Conservation (phyloP, 768 basidiomycete genomes). For the Pleurotus tuoliensis region DNA sequence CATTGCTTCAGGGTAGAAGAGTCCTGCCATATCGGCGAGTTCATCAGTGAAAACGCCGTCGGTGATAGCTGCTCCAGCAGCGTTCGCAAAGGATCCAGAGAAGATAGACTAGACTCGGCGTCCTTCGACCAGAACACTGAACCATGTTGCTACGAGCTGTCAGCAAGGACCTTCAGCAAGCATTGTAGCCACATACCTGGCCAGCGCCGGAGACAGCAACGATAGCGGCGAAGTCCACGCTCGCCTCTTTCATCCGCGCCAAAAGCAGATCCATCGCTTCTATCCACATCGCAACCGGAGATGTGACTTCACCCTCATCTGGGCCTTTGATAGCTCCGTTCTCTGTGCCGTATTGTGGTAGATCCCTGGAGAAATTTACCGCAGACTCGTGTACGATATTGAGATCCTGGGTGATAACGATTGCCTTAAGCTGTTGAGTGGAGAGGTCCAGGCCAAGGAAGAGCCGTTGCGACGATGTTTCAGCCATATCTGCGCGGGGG, state of each 20-base stretch:
- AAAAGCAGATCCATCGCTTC: slow-evolving; percentile 79
- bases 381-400: slow-evolving; percentile 62
- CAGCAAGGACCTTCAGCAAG: background rate
- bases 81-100: slow-evolving; percentile 45
- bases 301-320: slow-evolving; percentile 68
- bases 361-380: slow-evolving; percentile 78
- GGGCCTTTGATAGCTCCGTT: slow-evolving; percentile 67
- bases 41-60: slow-evolving; percentile 61
- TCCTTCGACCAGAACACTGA: slow-evolving; percentile 76
- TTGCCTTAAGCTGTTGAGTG: slow-evolving; percentile 81
- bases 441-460: slow-evolving; percentile 87
- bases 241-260: slow-evolving; percentile 53
- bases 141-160: slow-evolving; percentile 68
- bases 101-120: slow-evolving; percentile 47
- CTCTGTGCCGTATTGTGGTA: slow-evolving; percentile 62
- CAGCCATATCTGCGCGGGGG: background rate
- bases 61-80: slow-evolving; percentile 59
- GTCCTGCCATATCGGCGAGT: slow-evolving; percentile 89
- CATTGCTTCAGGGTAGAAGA: slow-evolving; percentile 81
- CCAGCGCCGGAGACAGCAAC: slow-evolving; percentile 72
- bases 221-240: slow-evolving; percentile 56
- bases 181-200: slow-evolving; percentile 44
- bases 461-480: slow-evolving; percentile 15
- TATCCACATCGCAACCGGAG: slow-evolving; percentile 82
- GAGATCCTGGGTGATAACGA: slow-evolving; percentile 56